Conservation (phyloP, 176 grass and related monocot genomes). For the Triticum turgidum region DNA sequence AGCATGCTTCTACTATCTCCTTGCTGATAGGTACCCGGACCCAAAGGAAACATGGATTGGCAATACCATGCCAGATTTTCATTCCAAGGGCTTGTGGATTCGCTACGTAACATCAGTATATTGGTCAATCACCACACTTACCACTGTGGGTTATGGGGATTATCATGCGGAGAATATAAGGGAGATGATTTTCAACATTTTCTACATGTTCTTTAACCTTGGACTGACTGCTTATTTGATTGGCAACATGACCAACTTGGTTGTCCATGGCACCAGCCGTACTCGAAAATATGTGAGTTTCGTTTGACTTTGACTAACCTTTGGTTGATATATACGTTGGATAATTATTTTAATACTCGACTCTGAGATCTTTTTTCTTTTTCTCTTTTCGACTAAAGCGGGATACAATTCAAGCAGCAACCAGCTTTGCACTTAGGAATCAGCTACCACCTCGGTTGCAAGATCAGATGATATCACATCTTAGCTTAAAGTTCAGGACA, state of each 20-base stretch:
- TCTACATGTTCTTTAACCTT: constrained; percentile 99
- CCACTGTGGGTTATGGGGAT: constrained; percentile 96
- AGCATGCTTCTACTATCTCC: constrained; percentile 94
- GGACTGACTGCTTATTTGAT: constrained; percentile 98
- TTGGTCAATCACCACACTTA: constrained; percentile 98
- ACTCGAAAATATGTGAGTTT: constrained; percentile 91
- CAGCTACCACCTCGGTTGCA: constrained; percentile 75
- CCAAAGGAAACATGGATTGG: constrained; percentile 82
- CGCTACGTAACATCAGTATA: constrained; percentile 91
- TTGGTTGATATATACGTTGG: constrained; percentile 3
- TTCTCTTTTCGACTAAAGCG: constrained; percentile 53
- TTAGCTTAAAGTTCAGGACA: constrained; percentile 96
- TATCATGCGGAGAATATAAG: constrained; percentile 86
- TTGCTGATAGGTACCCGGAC: constrained; percentile 73
- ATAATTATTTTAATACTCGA: neutral
- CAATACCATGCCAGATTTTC: constrained; percentile 78
- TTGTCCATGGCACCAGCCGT: constrained; percentile 90
- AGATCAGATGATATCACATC: constrained; percentile 99
- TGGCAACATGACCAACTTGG: constrained; percentile 99
- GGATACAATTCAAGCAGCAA: constrained; percentile 98
- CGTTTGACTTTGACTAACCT: neutral
- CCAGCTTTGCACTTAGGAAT: constrained; percentile 88
- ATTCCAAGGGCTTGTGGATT: constrained; percentile 58
- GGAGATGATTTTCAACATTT: constrained; percentile 90
- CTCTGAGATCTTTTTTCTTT: constrained; percentile 13